Conservation (phyloP, 2,329 filamentous ascomycete species). For the Aspergillus sp. region DNA sequence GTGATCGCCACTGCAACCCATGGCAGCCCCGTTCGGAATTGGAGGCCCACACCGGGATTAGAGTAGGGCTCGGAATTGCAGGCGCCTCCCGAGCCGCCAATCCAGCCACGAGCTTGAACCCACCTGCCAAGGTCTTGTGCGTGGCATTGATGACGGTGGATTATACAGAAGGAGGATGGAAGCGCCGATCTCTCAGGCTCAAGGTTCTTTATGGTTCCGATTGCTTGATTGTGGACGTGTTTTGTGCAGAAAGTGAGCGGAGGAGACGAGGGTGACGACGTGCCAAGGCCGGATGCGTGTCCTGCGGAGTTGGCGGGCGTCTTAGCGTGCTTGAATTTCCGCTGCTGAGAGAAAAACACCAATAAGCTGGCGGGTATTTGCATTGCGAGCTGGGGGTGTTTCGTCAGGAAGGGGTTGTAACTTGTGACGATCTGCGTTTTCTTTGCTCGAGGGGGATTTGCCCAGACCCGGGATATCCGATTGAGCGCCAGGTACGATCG, state of each 20-base stretch:
- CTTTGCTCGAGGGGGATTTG: background rate
- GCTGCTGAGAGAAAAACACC: no score
- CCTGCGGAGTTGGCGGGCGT: background rate
- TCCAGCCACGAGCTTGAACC: background rate
- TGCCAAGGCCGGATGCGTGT: background rate
- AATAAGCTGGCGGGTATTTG: background rate
- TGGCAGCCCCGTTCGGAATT: no score
- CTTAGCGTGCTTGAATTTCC: no score
- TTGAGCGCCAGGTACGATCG: background rate
- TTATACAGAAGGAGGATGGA: background rate
- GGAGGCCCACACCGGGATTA: no score
- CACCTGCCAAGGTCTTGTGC: background rate
- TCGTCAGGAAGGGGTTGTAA: background rate
- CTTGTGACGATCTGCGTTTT: background rate
- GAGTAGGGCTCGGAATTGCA: background rate
- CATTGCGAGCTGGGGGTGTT: background rate
- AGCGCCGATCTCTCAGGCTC: background rate
- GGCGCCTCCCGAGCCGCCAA: background rate
- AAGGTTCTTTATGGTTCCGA: background rate
- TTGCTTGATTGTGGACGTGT: background rate
- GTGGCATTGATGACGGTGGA: background rate
- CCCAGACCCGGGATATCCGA: background rate
- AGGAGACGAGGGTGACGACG: background rate
- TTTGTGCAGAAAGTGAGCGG: background rate
- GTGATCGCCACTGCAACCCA: no score